Conservation (phyloP, 768 basidiomycete genomes). For the Pisolithus microcarpus region DNA sequence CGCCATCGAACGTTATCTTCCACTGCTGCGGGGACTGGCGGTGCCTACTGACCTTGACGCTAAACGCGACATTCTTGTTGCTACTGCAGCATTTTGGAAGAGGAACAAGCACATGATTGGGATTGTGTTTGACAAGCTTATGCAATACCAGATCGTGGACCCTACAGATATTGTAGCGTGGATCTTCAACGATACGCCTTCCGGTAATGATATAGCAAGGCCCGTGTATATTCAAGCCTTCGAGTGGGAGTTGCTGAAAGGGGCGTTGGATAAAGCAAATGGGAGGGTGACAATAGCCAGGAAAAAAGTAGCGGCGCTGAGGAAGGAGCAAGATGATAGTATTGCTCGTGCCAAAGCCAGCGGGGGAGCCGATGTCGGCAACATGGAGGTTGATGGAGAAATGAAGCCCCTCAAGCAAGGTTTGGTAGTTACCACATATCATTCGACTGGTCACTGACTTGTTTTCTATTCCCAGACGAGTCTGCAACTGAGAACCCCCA, state of each 20-base stretch:
- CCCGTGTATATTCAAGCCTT: constrained; percentile 43
- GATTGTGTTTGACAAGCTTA: constrained; percentile 94
- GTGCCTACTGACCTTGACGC: constrained; percentile 44
- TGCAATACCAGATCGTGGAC: constrained; percentile 98
- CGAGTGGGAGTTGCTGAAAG: constrained; percentile 82
- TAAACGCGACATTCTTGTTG: constrained; percentile 62
- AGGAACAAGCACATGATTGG: constrained; percentile 78
- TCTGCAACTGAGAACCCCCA: constrained; percentile 55
- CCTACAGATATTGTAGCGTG: constrained; percentile 85
- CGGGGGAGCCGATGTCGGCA: constrained; percentile 40
- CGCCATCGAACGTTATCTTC: constrained; percentile 91
- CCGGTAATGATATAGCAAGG: constrained; percentile 26
- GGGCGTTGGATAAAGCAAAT: constrained; percentile 84
- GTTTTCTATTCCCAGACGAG: constrained; percentile 29
- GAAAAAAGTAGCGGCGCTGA: constrained; percentile 62
- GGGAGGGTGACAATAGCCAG: constrained; percentile 77
- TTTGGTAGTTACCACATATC: neutral
- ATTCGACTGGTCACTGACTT: constrained; percentile 1
- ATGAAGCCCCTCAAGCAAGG: constrained; percentile 48
- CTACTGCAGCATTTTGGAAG: constrained; percentile 76
- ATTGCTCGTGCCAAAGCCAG: constrained; percentile 69
- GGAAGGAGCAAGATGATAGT: constrained; percentile 86
- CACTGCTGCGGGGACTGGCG: constrained; percentile 61
- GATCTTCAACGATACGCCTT: constrained; percentile 60
- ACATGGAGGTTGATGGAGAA: constrained; percentile 68